Evolutionary conservation across 2,329 filamentous ascomycete genomes (phyloP).

Genomic region (Colletotrichum simmondsii): DNA sequence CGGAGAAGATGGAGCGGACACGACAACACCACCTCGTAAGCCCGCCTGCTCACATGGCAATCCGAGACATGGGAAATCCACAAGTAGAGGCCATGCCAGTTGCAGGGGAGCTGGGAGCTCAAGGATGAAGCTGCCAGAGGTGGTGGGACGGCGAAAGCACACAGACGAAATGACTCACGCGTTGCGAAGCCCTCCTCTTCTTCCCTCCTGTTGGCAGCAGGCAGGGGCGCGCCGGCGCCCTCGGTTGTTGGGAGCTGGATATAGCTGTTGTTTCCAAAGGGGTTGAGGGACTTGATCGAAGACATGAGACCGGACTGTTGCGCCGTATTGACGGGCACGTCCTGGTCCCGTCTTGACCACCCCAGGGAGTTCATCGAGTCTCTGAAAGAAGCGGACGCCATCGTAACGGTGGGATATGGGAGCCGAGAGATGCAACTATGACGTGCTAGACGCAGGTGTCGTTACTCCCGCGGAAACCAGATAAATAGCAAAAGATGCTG

Average conservation of each 20-base stretch:
- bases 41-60: slow-evolving; percentile 49
- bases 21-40: slow-evolving; percentile 17
- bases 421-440: not conserved
- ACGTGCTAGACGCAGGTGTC: slow-evolving; percentile 3
- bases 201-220: slow-evolving; percentile 84
- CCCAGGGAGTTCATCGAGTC: slow-evolving; percentile 95
- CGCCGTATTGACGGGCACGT: slow-evolving; percentile 79
- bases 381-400: slow-evolving; percentile 91
- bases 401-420: slow-evolving; percentile 48
- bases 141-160: slow-evolving; percentile 37
- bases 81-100: slow-evolving; percentile 57
- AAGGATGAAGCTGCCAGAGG: slow-evolving; percentile 39
- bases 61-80: slow-evolving; percentile 42
- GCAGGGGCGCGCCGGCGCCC: slow-evolving; percentile 83
- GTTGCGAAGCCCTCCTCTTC: slow-evolving; percentile 97
- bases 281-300: slow-evolving; percentile 86
- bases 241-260: slow-evolving; percentile 90
- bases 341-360: slow-evolving; percentile 87
- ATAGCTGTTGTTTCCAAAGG: slow-evolving; percentile 88
- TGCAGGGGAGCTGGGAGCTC: slow-evolving; percentile 54
- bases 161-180: slow-evolving; percentile 72
- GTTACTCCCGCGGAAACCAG: not conserved
- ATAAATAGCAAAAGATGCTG: not conserved
- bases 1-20: slow-evolving; percentile 38
- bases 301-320: slow-evolving; percentile 80